Base-by-base conservation (phyloP, 192 early-diverging fungal species). In the Rhizophagus prolifer region DNA sequence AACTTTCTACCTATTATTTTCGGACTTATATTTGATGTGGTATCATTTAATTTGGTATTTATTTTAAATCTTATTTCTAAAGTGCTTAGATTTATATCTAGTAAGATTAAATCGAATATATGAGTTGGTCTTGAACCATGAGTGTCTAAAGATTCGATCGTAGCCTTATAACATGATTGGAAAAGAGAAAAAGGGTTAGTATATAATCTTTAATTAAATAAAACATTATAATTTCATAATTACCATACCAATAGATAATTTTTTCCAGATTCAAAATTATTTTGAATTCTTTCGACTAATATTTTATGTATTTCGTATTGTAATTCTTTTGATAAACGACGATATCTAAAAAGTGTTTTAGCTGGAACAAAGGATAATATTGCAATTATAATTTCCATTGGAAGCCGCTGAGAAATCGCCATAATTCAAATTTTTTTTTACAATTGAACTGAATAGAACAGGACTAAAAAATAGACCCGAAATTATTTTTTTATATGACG, bases 1-100 rank as follows among this genome's bases (percentile, higher is more conserved):
- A 73, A 61, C 38, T 73, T 73, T 73, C 71, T 31, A 34, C 28
- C 71, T 73, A 73, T 73, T 60, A 73, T 73, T 38, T 73, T 73
- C 38, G 58, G 30, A 58, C 25, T 6, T 44, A 44, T 44, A 44
- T 44, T 44, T 36, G 38, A 26, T 23, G 30, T 4, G 8, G n/a
- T 25, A 31, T 54, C 9, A 54, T 26, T 21, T 9, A 70, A 50
- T 50, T 69, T 58, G 13, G 54, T 31, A 60, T 72, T 72, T 16
- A 59, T 72, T 47, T 72, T 73, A 26, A 73, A 73, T 23, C 54
- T 25, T 28, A 28, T 58, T 1, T 73, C n/a, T 16, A 73, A 34
- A 31, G 71, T 34, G 5, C 9, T 28, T 8, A 60, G 7, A 60
- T 73, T 58, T 14, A 58, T 34, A 13, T 38, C 71, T 16, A 58